These are phyloP conservation scores for Globisporangium paroecandrum DNA, from an alignment of 352 stramenopile species.

Conservation along the genomic window DNA sequence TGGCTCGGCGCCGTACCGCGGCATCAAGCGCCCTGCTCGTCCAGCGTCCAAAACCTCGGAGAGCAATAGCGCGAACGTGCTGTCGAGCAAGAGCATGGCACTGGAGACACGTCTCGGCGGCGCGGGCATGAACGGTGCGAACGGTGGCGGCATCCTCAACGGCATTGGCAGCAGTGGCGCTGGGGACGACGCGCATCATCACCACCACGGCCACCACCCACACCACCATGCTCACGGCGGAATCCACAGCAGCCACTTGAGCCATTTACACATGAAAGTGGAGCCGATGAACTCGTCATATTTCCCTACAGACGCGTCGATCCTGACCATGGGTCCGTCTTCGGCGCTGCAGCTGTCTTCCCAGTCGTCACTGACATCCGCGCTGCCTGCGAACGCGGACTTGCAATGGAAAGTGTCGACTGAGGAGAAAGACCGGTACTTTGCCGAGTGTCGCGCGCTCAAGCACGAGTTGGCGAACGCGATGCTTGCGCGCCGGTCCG, in stretches of 20 bases:
- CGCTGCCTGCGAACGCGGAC: slow-evolving; percentile 28
- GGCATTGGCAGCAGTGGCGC: slow-evolving; percentile 19
- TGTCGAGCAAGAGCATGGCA: slow-evolving; percentile 69
- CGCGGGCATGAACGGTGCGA: slow-evolving; percentile 28
- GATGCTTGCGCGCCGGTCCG: slow-evolving; percentile 41
- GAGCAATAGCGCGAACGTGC: slow-evolving; percentile 72
- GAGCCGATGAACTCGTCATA: slow-evolving; percentile 68
- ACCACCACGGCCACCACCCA: slow-evolving; percentile 7
- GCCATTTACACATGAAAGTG: slow-evolving; percentile 49
- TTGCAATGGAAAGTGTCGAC: slow-evolving; percentile 38
- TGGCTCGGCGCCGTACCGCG: slow-evolving; percentile 44
- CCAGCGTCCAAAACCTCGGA: slow-evolving; percentile 47
- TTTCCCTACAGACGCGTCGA: slow-evolving; percentile 57
- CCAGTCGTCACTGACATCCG: slow-evolving; percentile 1
- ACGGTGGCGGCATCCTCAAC: slow-evolving; percentile 21
- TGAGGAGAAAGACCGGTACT: slow-evolving; percentile 71
- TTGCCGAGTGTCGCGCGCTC: slow-evolving; percentile 57
- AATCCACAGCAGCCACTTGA: slow-evolving; percentile 18
- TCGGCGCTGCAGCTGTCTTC: slow-evolving; percentile 19
- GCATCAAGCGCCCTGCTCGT: slow-evolving; percentile 56
- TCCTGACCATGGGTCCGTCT: slow-evolving; percentile 49
- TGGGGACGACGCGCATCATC: slow-evolving; percentile 8
- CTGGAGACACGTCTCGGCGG: slow-evolving; percentile 63
- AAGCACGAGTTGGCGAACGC: slow-evolving; percentile 55
- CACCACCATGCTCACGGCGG: slow-evolving; percentile 15